phyloP scores from a whole-genome alignment of 257 asterid species.

The Scutellaria barbata region DNA sequence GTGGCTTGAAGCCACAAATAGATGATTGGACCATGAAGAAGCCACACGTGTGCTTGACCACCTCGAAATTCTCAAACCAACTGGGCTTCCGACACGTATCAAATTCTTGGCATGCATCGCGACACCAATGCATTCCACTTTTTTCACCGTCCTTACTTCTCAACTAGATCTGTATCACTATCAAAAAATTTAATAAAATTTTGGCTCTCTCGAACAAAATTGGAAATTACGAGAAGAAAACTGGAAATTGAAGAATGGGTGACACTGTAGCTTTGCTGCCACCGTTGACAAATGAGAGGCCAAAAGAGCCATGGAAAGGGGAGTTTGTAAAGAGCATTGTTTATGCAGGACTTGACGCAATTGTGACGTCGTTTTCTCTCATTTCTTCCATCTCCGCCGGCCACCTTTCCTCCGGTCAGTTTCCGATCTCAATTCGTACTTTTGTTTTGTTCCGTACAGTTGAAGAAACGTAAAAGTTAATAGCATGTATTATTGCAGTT shows the following conservation, averaged over 20 bases:
- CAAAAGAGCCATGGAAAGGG: conserved; percentile 76
- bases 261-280: conserved; percentile 37
- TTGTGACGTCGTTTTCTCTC: conserved; percentile 71
- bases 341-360: conserved; percentile 72
- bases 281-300: conserved; percentile 43
- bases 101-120: conserved; percentile 35
- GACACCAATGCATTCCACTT: conserved; percentile 41
- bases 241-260: not conserved
- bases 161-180: conserved; percentile 7
- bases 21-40: conserved; percentile 19
- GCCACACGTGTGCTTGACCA: conserved; percentile 43
- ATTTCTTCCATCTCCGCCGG: conserved; percentile 86
- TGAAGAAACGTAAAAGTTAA: too few species aligned
- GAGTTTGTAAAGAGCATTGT: conserved; percentile 71
- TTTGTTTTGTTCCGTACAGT: too few species aligned
- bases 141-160: not conserved
- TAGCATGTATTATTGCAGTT: conserved; percentile 37
- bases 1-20: too few species aligned
- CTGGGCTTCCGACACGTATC: conserved; percentile 42
- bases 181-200: not conserved
- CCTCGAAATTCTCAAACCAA: conserved; percentile 30
- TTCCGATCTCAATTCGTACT: not conserved
- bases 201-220: not conserved
- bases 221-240: not conserved
- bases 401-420: conserved; percentile 69